Evolutionary conservation across 176 grass and related monocot species (phyloP).

Genomic region (Ensete ventricosum): DNA sequence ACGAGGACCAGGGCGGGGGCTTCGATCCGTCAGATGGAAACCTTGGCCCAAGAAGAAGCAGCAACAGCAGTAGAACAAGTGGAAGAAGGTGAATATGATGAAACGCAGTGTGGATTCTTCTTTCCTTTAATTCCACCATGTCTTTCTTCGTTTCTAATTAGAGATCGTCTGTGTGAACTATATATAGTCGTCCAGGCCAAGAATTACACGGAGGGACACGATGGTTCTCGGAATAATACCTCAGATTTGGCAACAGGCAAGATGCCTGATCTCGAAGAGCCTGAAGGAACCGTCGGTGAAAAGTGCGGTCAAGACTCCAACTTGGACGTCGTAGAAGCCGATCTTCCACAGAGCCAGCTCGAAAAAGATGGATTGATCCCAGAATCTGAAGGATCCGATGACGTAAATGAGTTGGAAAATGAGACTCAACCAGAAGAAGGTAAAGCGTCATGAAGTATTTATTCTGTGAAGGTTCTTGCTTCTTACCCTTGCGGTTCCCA

Average conservation of each 20-base stretch:
- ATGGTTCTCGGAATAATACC: neutral
- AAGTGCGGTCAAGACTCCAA: neutral
- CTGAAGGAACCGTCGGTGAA: neutral
- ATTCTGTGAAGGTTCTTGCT: neutral
- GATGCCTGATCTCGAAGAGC: neutral
- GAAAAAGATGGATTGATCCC: neutral
- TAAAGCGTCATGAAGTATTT: neutral
- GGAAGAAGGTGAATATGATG: conserved; percentile 12
- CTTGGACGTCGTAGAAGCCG: neutral
- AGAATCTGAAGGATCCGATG: neutral
- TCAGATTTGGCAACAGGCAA: neutral
- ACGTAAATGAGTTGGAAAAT: neutral
- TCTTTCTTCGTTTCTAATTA: neutral
- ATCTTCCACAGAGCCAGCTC: too few species aligned
- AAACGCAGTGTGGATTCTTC: too few species aligned
- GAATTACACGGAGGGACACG: too few species aligned
- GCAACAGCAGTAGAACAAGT: neutral
- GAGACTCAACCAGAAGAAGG: neutral
- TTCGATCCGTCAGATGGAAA: neutral
- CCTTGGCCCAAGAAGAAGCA: conserved; percentile 33
- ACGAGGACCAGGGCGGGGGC: conserved; percentile 3
- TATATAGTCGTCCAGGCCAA: neutral
- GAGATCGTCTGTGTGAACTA: neutral
- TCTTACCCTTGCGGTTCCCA: neutral
- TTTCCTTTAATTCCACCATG: too few species aligned